Conservation (phyloP, 1,284 basidiomycete species). For the Cryptococcus sp. region DNA sequence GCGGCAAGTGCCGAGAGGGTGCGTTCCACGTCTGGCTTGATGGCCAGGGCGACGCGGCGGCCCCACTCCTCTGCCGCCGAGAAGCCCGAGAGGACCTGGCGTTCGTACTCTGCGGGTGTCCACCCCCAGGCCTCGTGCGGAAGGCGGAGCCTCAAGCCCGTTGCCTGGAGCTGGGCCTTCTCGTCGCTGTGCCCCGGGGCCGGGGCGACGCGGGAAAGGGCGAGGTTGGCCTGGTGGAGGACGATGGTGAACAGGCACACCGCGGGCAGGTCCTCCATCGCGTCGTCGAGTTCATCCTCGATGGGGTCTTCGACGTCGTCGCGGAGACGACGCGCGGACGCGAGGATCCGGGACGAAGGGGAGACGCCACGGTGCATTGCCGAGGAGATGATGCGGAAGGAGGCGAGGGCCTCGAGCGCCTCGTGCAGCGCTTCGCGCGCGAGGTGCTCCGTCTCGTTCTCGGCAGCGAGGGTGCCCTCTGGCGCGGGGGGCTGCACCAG, state of each 20-base stretch:
- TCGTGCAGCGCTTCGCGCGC: slow-evolving; percentile 50
- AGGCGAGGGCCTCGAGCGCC: slow-evolving; percentile 48
- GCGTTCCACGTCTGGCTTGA: slow-evolving; percentile 48
- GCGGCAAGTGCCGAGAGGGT: background rate
- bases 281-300: slow-evolving; percentile 48
- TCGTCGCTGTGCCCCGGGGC: slow-evolving; percentile 5
- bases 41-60: slow-evolving; percentile 39
- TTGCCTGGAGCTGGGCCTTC: slow-evolving; percentile 8
- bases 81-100: slow-evolving; percentile 46
- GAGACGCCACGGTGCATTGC: slow-evolving; percentile 36
- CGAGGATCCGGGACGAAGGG: slow-evolving; percentile 21
- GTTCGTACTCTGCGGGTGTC: slow-evolving; percentile 44
- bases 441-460: slow-evolving; percentile 42
- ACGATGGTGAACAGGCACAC: slow-evolving; percentile 45
- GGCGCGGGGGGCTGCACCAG: slow-evolving; percentile 46
- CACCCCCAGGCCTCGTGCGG: slow-evolving; percentile 45
- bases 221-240: slow-evolving; percentile 37
- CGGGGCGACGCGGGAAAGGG: slow-evolving; percentile 17
- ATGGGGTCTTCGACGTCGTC: slow-evolving; percentile 45
- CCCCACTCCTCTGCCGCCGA: slow-evolving; percentile 49
- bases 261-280: slow-evolving; percentile 49
- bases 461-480: slow-evolving; percentile 25
- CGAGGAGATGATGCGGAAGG: slow-evolving; percentile 40
- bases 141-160: slow-evolving; percentile 28
- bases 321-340: slow-evolving; percentile 31